phyloP scores from a whole-genome alignment of 2,329 filamentous ascomycete species.

The Xylaria sp. region DNA sequence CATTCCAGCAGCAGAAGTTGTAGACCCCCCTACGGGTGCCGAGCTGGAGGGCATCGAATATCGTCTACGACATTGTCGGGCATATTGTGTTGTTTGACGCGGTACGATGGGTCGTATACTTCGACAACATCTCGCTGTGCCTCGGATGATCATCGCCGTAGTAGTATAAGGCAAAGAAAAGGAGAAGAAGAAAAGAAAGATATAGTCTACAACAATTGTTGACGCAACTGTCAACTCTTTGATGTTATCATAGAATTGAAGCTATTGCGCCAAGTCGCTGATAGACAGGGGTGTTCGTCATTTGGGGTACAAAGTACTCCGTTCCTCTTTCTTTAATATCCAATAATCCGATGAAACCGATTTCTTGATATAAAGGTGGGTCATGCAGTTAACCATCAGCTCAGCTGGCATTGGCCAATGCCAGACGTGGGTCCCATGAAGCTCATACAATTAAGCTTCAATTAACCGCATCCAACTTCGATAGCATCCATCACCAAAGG shows the following conservation, averaged over 20 bases:
- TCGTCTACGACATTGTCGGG: constrained; percentile 52
- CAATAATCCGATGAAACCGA: neutral
- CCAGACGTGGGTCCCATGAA: constrained; percentile 28
- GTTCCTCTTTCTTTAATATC: neutral
- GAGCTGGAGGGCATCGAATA: constrained; percentile 53
- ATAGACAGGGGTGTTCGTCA: constrained; percentile 1
- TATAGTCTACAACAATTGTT: neutral
- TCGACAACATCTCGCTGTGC: constrained; percentile 44
- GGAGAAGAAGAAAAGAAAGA: neutral
- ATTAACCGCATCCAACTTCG: constrained; percentile 36
- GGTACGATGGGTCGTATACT: constrained; percentile 42
- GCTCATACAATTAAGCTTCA: constrained; percentile 21
- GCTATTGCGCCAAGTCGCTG: constrained; percentile 14
- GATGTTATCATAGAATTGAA: neutral
- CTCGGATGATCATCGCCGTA: constrained; percentile 45
- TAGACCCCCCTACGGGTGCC: constrained; percentile 40
- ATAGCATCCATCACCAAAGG: constrained; percentile 31
- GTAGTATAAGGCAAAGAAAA: neutral
- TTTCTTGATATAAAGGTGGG: neutral
- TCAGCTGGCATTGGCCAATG: constrained; percentile 23
- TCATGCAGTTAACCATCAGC: constrained; percentile 7
- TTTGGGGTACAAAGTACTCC: neutral
- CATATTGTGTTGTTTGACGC: constrained; percentile 38
- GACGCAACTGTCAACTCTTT: neutral
- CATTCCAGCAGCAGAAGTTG: constrained; percentile 53